phyloP scores from a whole-genome alignment of 106 monocot species.

The Posidonia australis region DNA sequence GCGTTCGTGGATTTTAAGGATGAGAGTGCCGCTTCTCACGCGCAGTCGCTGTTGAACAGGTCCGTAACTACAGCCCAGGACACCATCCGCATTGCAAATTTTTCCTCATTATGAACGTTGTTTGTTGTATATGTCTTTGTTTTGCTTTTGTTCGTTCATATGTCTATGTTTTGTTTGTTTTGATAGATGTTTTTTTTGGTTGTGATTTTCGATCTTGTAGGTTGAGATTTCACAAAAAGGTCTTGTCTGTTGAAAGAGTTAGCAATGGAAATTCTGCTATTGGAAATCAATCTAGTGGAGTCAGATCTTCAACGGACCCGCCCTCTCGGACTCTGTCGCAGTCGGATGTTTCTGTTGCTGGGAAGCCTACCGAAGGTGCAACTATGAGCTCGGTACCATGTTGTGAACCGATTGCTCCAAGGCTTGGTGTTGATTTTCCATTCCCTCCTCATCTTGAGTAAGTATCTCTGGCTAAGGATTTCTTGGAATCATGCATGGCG shows the following conservation, averaged over 20 bases:
- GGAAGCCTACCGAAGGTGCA: slow-evolving; percentile 3
- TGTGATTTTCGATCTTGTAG: slow-evolving; percentile 16
- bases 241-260: slow-evolving; percentile 59
- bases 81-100: background rate
- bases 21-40: slow-evolving; percentile 59
- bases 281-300: slow-evolving; percentile 16
- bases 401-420: slow-evolving; percentile 70
- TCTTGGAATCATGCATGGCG: background rate
- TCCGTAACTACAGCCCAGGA: no score
- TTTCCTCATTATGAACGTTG: no score
- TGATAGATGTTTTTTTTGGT: background rate
- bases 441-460: slow-evolving; percentile 98
- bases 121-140: no score
- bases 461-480: slow-evolving; percentile 2
- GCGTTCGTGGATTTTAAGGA: slow-evolving; percentile 91
- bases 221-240: slow-evolving; percentile 78
- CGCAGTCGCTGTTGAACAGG: slow-evolving; percentile 82
- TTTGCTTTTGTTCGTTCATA: no score
- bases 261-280: slow-evolving; percentile 19
- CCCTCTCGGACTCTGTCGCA: slow-evolving; percentile 6
- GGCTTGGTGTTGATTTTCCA: slow-evolving; percentile 84
- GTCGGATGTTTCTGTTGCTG: slow-evolving; percentile 14
- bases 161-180: no score
- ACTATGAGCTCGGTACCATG: background rate
- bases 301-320: slow-evolving; percentile 7